These are phyloP conservation scores for Passiflora organensis DNA, from an alignment of 345 rosid species.

Conservation along the genomic window DNA sequence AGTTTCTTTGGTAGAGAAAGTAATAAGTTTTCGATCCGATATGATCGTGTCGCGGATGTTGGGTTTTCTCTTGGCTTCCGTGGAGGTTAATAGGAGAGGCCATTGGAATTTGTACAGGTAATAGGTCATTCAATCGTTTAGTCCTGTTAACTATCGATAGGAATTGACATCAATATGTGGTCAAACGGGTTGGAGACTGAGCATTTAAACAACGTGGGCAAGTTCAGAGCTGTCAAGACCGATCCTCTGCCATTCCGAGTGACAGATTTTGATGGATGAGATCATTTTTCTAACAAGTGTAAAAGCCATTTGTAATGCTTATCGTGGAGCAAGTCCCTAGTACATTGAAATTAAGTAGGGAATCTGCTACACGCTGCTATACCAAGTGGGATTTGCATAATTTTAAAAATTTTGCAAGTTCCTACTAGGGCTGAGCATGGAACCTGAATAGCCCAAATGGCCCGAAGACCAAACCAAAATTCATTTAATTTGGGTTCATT, in stretches of 20 bases:
- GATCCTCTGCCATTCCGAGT: slow-evolving; percentile 85
- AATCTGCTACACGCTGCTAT: background rate
- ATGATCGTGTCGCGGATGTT: slow-evolving; percentile 53
- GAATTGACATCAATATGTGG: background rate
- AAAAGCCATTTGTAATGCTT: background rate
- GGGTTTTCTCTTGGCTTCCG: slow-evolving; percentile 79
- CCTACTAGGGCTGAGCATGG: no score
- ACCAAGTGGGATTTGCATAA: background rate
- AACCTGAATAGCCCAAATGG: no score
- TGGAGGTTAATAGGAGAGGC: slow-evolving; percentile 86
- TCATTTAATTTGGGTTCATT: no score
- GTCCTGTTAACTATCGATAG: no score
- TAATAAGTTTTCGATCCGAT: slow-evolving; percentile 49
- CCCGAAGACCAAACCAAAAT: no score
- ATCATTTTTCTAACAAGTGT: background rate
- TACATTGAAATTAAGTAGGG: background rate
- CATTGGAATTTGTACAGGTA: slow-evolving; percentile 99
- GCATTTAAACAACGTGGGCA: slow-evolving; percentile 80
- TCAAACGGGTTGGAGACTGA: slow-evolving; percentile 79
- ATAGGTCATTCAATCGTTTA: no score
- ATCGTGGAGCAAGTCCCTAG: background rate
- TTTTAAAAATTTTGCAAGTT: no score
- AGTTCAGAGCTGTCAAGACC: slow-evolving; percentile 79
- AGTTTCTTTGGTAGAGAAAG: slow-evolving; percentile 78
- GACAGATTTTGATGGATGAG: slow-evolving; percentile 55